A percentile compares a stretch with the other conserved stretches of the same genome.
Evolutionary conservation across 1,284 basidiomycete species (phyloP).

Genomic region (Microstroma glucosiphilum): DNA sequence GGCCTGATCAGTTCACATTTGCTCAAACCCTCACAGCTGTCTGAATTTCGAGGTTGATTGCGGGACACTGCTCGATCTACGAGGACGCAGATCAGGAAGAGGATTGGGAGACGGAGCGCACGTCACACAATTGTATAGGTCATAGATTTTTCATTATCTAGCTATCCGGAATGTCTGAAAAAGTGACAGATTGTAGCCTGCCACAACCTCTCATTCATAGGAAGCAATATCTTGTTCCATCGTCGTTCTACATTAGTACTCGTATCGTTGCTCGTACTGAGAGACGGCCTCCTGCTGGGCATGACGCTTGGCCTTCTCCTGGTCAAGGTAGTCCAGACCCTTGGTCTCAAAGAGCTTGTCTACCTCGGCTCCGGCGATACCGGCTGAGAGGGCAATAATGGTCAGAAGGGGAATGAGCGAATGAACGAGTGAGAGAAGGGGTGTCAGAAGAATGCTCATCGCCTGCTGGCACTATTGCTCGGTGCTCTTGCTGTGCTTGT

Average conservation of each 20-base stretch:
- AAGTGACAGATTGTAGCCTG: no score
- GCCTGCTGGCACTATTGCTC: conserved; percentile 51
- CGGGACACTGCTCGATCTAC: no score
- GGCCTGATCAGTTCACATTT: no score
- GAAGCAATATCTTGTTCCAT: no score
- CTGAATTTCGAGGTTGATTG: no score
- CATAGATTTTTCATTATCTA: no score
- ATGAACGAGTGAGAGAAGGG: background rate
- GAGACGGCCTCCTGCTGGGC: conserved; percentile 37
- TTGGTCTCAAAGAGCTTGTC: conserved; percentile 46
- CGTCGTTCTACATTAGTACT: conserved; percentile 9
- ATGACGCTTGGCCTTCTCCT: conserved; percentile 55
- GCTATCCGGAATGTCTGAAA: no score
- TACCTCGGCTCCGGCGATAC: conserved; percentile 54
- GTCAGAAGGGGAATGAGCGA: background rate
- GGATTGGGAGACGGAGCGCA: no score
- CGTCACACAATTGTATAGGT: no score
- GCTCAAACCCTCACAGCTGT: no score
- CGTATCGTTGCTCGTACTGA: conserved; percentile 34
- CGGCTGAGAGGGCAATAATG: conserved; percentile 37
- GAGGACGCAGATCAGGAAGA: no score
- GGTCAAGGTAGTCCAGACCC: conserved; percentile 37
- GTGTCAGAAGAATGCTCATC: background rate
- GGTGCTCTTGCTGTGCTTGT: conserved; percentile 30
- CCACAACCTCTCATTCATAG: no score